Conservation (phyloP, 257 asterid species). For the Pogostemon cablin region DNA sequence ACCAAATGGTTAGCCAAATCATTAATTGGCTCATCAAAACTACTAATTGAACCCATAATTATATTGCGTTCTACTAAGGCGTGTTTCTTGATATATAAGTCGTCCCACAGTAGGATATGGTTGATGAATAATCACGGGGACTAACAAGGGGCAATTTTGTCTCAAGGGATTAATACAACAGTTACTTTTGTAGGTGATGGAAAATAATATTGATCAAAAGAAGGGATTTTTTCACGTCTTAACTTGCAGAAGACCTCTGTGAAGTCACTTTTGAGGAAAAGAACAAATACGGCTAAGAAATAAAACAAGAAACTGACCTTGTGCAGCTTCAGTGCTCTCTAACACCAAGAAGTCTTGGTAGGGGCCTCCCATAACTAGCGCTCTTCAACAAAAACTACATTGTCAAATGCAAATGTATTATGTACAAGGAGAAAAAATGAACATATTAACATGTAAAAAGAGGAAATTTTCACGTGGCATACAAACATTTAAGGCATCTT, state of each 20-base stretch:
- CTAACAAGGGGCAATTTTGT: too few species aligned
- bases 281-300: constrained; percentile 22
- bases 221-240: neutral
- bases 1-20: too few species aligned
- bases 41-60: too few species aligned
- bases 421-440: constrained; percentile 6
- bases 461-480: constrained; percentile 29
- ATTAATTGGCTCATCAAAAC: too few species aligned
- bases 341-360: constrained; percentile 30
- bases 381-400: constrained; percentile 23
- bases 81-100: too few species aligned
- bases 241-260: neutral
- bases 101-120: too few species aligned
- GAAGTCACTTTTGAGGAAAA: constrained; percentile 25
- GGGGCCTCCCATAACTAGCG: constrained; percentile 43
- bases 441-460: neutral
- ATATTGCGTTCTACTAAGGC: too few species aligned
- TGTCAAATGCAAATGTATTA: constrained; percentile 2
- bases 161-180: too few species aligned
- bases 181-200: too few species aligned
- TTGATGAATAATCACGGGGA: too few species aligned
- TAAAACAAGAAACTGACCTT: constrained; percentile 29
- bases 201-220: neutral
- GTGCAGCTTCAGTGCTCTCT: neutral
- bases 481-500: constrained; percentile 22